Evolutionary conservation across 129 eudicot genomes (phyloP).

Genomic region (Artemisia annua): DNA sequence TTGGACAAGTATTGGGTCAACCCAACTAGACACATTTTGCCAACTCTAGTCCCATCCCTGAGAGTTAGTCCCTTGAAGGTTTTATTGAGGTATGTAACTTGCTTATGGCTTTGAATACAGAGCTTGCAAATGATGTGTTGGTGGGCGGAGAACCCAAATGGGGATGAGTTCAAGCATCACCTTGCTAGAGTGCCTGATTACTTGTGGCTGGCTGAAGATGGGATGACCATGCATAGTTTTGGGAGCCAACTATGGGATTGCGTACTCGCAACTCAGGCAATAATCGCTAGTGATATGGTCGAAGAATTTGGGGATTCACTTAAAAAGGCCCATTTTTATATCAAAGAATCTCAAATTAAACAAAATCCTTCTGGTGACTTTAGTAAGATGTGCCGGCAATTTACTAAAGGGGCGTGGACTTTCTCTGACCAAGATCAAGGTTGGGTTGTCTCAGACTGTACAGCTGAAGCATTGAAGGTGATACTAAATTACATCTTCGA

Average conservation of each 20-base stretch:
- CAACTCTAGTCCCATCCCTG: too few relatives aligned
- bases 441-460: conserved; percentile 52
- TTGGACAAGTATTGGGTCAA: too few relatives aligned
- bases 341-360: conserved; percentile 72
- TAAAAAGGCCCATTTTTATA: conserved; percentile 61
- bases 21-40: too few relatives aligned
- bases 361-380: conserved; percentile 46
- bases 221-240: conserved; percentile 81
- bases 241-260: conserved; percentile 87
- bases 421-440: conserved; percentile 59
- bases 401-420: conserved; percentile 50
- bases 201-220: conserved; percentile 87
- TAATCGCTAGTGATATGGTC: conserved; percentile 62
- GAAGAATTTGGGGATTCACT: conserved; percentile 76
- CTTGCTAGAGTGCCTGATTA: conserved; percentile 78
- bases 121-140: conserved; percentile 51
- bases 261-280: conserved; percentile 69
- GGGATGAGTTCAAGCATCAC: conserved; percentile 65
- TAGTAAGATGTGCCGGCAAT: conserved; percentile 40
- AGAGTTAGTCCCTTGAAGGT: not conserved
- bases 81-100: not conserved
- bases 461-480: conserved; percentile 51
- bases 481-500: not conserved
- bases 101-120: conserved; percentile 19
- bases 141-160: conserved; percentile 64